Evolutionary conservation across 1,284 basidiomycete species (phyloP).

Genomic region (Malassezia furfur): DNA sequence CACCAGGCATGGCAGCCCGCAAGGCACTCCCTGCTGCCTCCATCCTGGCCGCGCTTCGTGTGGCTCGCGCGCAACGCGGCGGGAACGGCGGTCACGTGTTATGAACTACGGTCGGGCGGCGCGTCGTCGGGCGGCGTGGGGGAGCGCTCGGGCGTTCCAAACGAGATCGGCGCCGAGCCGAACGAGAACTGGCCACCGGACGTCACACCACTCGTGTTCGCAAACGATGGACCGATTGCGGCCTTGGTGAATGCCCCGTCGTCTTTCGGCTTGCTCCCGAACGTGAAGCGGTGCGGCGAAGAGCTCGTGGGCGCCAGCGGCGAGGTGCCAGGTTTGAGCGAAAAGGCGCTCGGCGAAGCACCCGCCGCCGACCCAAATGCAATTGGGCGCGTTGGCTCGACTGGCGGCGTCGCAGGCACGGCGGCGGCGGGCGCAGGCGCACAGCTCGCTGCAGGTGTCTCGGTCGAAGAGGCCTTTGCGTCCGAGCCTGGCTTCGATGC

Average conservation of each 20-base stretch:
- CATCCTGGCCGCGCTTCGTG: neutral
- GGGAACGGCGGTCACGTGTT: conserved; percentile 1
- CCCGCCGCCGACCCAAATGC: conserved; percentile 9
- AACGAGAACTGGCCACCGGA: conserved; percentile 13
- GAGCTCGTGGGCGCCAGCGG: neutral
- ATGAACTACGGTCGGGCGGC: neutral
- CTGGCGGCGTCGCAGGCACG: neutral
- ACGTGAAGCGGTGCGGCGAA: conserved; percentile 16
- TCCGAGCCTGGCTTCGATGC: neutral
- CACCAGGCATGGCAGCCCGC: too few species aligned
- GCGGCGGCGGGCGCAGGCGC: neutral
- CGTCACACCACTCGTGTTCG: conserved; percentile 12
- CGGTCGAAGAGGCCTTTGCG: neutral
- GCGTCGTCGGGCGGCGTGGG: neutral
- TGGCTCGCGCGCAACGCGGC: neutral
- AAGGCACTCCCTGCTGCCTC: neutral
- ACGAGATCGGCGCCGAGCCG: conserved; percentile 11
- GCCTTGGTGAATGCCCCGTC: conserved; percentile 11
- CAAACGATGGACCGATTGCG: conserved; percentile 14
- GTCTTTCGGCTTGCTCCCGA: conserved; percentile 9
- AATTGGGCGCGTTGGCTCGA: conserved; percentile 7
- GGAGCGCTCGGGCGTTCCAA: conserved; percentile 3
- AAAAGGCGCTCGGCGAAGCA: neutral
- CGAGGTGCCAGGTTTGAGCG: neutral
- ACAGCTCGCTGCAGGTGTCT: too few species aligned